phyloP scores from a whole-genome alignment of 2,329 filamentous ascomycete genomes.

The Hypoxylon sp. region DNA sequence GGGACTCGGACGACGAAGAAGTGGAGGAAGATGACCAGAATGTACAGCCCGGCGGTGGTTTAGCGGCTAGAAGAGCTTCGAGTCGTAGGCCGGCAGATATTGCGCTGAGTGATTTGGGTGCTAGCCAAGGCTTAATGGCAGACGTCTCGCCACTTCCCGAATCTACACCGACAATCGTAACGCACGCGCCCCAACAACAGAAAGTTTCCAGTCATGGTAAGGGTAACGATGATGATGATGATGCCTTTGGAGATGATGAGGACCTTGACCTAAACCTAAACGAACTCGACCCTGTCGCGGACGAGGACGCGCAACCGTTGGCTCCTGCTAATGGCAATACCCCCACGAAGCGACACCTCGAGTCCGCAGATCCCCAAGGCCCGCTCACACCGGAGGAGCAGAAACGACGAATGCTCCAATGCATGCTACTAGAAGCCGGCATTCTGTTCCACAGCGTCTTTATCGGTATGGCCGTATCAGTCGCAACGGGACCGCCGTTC shows the following conservation, averaged over 20 bases:
- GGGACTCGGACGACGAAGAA: slow-evolving; percentile 64
- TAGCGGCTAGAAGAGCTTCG: slow-evolving; percentile 58
- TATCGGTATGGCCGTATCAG: slow-evolving; percentile 88
- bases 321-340: slow-evolving; percentile 38
- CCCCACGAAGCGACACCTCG: slow-evolving; percentile 44
- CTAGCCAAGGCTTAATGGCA: slow-evolving; percentile 69
- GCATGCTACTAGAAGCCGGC: slow-evolving; percentile 83
- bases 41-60: slow-evolving; percentile 52
- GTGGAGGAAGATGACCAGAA: slow-evolving; percentile 50
- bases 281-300: slow-evolving; percentile 67
- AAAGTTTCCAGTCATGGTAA: slow-evolving; percentile 34
- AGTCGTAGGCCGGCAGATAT: slow-evolving; percentile 65
- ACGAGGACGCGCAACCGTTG: slow-evolving; percentile 53
- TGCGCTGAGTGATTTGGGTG: slow-evolving; percentile 66
- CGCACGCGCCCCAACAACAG: slow-evolving; percentile 42
- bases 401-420: slow-evolving; percentile 80
- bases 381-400: slow-evolving; percentile 68
- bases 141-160: slow-evolving; percentile 71
- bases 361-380: slow-evolving; percentile 51
- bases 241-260: slow-evolving; percentile 63
- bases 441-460: slow-evolving; percentile 90
- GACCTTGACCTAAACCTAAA: slow-evolving; percentile 73
- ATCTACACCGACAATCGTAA: slow-evolving; percentile 61
- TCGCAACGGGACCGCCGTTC: slow-evolving; percentile 84
- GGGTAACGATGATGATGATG: slow-evolving; percentile 50